Base-by-base conservation (phyloP, 352 stramenopile genomes). In the Halophytophthora polymorphica region DNA sequence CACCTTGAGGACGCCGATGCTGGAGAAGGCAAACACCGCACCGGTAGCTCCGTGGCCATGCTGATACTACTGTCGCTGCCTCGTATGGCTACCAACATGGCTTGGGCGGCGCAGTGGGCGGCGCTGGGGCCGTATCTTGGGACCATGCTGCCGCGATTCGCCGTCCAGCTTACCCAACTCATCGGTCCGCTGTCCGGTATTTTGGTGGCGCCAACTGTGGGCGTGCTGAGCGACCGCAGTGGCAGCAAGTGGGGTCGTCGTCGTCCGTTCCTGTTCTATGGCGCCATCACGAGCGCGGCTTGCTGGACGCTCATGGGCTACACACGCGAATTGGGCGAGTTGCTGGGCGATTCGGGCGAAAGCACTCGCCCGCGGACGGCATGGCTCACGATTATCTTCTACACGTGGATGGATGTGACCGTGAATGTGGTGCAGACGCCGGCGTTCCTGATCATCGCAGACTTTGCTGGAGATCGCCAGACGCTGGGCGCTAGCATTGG, bases 371-470 rank as follows among this genome's bases (percentile, higher is more conserved):
- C 63, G n/a, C 86, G 66, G 58, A 89, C 77, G 6, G 68, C 73
- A 6, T 52, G 69, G 33, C 58, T 92, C 45, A 84, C 72, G 17
- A 69, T 92, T 25, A 14, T 88, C 22, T 88, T 88, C 56, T 92
- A 92, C 61, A 79, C 77, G 21, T 92, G 77, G 79, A 92, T 90
- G 77, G 82, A 92, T 44, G 68, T 90, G 38, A 92, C 79, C 1
- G 74, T 89, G 25, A 92, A 92, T 56, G 66, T 89, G 14, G 77
- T 88, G 34, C 77, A 89, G 63, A 87, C 77, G 7, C 79, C 77
- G 1, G 77, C 72, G 5, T 74, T 83, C 28, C 57, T 90, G 38
- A 73, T 93, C 52, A 82, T 90, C 34, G 75, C 77, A 0, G 79
- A 93, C 46, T 90, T 92, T 53, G 79, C 77, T 1, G 82, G 79